These are phyloP conservation scores for Schwanniomyces vanrijiae DNA, from an alignment of 805 yeast genomes.

Conservation along the genomic window DNA sequence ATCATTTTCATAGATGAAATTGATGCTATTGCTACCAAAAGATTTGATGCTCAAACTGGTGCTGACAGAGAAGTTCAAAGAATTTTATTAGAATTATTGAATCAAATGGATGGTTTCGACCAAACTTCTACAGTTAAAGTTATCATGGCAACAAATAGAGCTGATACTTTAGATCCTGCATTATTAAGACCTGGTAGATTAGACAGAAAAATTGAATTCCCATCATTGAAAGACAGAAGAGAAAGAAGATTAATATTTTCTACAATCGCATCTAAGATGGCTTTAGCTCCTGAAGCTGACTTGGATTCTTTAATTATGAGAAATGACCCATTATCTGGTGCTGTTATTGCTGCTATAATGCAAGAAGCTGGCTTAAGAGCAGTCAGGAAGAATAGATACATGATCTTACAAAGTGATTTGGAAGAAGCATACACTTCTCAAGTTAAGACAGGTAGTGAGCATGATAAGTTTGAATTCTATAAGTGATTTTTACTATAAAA, in stretches of 20 bases:
- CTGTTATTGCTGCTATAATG: conserved; percentile 97
- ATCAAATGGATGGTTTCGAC: conserved; percentile 99
- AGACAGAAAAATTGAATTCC: conserved; percentile 97
- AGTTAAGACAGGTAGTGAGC: conserved; percentile 93
- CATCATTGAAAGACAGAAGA: conserved; percentile 93
- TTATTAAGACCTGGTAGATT: conserved; percentile 96
- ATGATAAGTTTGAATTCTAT: conserved; percentile 96
- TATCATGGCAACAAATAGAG: conserved; percentile 98
- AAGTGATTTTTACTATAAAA: conserved; percentile 44
- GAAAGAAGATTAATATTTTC: conserved; percentile 95
- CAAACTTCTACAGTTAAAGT: conserved; percentile 94
- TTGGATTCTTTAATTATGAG: conserved; percentile 91
- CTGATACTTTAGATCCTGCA: conserved; percentile 99
- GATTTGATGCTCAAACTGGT: conserved; percentile 99
- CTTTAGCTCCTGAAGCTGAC: conserved; percentile 96
- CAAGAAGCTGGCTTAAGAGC: conserved; percentile 99
- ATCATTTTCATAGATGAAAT: conserved; percentile 98
- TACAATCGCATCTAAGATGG: conserved; percentile 96
- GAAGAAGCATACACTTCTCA: conserved; percentile 98
- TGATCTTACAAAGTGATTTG: conserved; percentile 90
- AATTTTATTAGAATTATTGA: conserved; percentile 88
- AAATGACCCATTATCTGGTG: conserved; percentile 97
- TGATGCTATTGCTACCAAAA: conserved; percentile 98
- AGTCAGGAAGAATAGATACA: conserved; percentile 96
- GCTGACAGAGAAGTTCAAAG: conserved; percentile 99